These are phyloP conservation scores for Oenanthe javanica DNA, from an alignment of 140 eudicot genomes.

Conservation along the genomic window DNA sequence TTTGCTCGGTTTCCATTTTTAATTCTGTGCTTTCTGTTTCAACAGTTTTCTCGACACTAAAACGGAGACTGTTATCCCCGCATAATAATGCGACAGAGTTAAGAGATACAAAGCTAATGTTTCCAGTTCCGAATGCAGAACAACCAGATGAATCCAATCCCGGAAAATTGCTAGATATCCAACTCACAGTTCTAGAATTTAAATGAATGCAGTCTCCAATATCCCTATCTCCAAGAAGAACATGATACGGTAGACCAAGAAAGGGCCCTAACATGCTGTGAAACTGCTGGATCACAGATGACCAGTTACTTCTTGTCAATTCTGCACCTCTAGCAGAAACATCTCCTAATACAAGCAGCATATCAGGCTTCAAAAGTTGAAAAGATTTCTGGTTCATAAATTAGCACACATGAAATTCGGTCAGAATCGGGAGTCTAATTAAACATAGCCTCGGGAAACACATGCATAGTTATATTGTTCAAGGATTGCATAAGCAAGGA, in stretches of 20 bases:
- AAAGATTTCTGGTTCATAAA: conserved; percentile 58
- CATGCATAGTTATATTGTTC: background rate
- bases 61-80: conserved; percentile 40
- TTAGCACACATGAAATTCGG: conserved; percentile 21
- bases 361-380: conserved; percentile 61
- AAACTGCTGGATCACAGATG: conserved; percentile 37
- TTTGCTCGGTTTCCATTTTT: conserved; percentile 18
- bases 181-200: conserved; percentile 25
- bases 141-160: conserved; percentile 49
- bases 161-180: conserved; percentile 39
- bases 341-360: conserved; percentile 64
- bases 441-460: background rate
- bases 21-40: conserved; percentile 40
- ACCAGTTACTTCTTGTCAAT: conserved; percentile 42
- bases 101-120: conserved; percentile 46
- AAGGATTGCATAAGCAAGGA: background rate
- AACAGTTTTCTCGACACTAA: conserved; percentile 42
- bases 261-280: conserved; percentile 42
- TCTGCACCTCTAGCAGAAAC: conserved; percentile 47
- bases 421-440: conserved; percentile 24
- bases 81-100: conserved; percentile 48
- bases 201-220: conserved; percentile 37
- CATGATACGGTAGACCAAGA: conserved; percentile 48
- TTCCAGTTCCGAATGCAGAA: conserved; percentile 41
- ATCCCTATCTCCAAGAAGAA: conserved; percentile 53